phyloP scores from a whole-genome alignment of 441 rosid genomes.

The Isatis lusitanica region DNA sequence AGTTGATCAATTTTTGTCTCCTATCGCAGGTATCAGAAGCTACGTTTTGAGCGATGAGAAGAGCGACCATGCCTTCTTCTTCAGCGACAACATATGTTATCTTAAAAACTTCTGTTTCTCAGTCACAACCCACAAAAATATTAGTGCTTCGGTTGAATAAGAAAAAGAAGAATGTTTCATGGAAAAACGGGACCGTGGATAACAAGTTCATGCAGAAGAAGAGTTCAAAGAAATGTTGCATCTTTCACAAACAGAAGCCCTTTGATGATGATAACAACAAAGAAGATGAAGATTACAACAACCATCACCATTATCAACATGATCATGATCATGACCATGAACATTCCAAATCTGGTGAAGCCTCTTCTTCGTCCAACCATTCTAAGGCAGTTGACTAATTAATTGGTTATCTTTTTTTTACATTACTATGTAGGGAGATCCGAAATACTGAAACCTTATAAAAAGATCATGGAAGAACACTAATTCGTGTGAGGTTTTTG shows the following conservation, averaged over 20 bases:
- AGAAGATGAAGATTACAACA: conserved; percentile 48
- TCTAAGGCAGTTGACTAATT: conserved; percentile 14
- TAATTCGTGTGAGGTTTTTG: conserved; percentile 10
- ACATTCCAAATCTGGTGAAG: conserved; percentile 25
- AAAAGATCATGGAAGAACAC: conserved; percentile 1
- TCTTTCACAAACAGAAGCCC: conserved; percentile 87
- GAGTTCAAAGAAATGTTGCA: conserved; percentile 95
- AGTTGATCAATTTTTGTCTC: conserved; percentile 10
- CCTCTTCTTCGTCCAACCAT: conserved; percentile 32
- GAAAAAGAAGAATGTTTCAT: conserved; percentile 81
- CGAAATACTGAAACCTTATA: conserved; percentile 1
- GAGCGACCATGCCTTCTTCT: conserved; percentile 39
- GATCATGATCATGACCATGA: conserved; percentile 41
- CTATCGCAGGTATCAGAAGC: conserved; percentile 9
- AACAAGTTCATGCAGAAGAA: conserved; percentile 96
- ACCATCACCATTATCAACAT: conserved; percentile 34
- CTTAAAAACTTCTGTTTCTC: conserved; percentile 42
- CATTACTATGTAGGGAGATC: background rate
- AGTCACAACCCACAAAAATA: conserved; percentile 49
- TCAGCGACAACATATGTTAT: conserved; percentile 55
- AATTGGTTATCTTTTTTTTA: background rate
- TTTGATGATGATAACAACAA: conserved; percentile 87
- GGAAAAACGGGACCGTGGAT: conserved; percentile 94
- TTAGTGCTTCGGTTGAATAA: conserved; percentile 72
- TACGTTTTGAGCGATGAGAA: conserved; percentile 33